Percentiles rank a stretch among this genome's conserved stretches.
These are phyloP conservation scores for Erodium moschatum DNA, from an alignment of 441 rosid genomes.

Conservation along the genomic window DNA sequence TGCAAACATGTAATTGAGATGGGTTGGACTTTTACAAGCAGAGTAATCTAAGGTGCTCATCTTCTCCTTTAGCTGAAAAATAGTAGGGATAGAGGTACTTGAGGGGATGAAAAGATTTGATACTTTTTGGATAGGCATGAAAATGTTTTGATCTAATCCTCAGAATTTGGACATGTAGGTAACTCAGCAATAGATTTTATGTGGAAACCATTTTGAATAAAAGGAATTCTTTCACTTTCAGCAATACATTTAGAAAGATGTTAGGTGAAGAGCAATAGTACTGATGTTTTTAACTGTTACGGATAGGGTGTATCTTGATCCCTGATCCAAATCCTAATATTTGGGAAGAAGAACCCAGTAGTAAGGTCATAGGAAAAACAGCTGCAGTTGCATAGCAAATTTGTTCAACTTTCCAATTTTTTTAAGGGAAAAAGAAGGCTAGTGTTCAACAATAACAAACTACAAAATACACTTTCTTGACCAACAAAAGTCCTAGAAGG, in stretches of 20 bases:
- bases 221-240: neutral
- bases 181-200: neutral
- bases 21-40: neutral
- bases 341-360: neutral
- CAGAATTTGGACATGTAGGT: neutral
- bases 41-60: neutral
- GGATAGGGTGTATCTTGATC: neutral
- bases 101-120: neutral
- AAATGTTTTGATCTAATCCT: neutral
- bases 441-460: too few relatives aligned
- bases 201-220: neutral
- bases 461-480: too few relatives aligned
- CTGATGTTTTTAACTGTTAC: neutral
- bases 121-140: neutral
- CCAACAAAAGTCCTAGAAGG: too few relatives aligned
- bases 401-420: neutral
- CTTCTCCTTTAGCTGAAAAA: neutral
- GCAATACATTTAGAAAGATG: neutral
- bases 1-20: neutral
- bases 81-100: neutral
- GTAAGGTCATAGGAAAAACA: neutral
- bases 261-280: neutral
- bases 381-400: neutral
- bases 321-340: conserved; percentile 2
- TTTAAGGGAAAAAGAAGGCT: too few relatives aligned